Base-by-base conservation (phyloP, 1,284 basidiomycete genomes). In the Peniophora sp. region DNA sequence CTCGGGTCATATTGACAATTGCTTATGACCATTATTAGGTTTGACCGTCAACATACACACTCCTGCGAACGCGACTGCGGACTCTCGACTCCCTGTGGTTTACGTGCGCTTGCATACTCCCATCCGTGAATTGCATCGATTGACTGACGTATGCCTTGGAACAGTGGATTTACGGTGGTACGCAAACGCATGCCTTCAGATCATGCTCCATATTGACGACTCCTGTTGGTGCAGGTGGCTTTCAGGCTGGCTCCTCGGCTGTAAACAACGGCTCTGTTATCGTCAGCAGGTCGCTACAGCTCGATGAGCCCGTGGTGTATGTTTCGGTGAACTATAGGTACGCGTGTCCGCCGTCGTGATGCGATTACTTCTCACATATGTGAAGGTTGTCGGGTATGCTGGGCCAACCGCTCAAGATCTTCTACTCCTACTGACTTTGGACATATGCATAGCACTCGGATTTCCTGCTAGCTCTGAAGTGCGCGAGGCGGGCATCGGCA, bases 391-490 rank as follows among this genome's bases (percentile, higher is more conserved):
- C 34, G 34, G 34, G 10, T 10, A 36, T 10, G 10, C 34, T n/a
- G 34, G n/a, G n/a, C n/a, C n/a, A 36, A 10, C n/a, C 34, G 34
- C n/a, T 36, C n/a, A n/a, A n/a, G 10, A 10, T n/a, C 10, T 36
- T 10, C n/a, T 10, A n/a, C n/a, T 36, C 10, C 10, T 36, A n/a
- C n/a, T 10, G 34, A 36, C 34, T n/a, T 36, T 36, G 34, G 10
- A 10, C 14, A 6, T 22, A 22, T 20, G 9, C 3, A 19, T 50
- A 71, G 65, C 66, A 0, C 72, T 69, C 52, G 77, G 77, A 0
- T 80, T 79, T 58, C 55, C 78, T 47, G 71, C 70, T 3, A 66
- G 78, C 16, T 59, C 74, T 50, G 74, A 80, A 56, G 69, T 77
- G n/a, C 66, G 69, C 45, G 69, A 64, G 16, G 78, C 73, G 6